Percentiles rank a stretch among this genome's conserved stretches.
Conservation (phyloP, 2,329 filamentous ascomycete genomes). For the Trichoderma pleuroti region DNA sequence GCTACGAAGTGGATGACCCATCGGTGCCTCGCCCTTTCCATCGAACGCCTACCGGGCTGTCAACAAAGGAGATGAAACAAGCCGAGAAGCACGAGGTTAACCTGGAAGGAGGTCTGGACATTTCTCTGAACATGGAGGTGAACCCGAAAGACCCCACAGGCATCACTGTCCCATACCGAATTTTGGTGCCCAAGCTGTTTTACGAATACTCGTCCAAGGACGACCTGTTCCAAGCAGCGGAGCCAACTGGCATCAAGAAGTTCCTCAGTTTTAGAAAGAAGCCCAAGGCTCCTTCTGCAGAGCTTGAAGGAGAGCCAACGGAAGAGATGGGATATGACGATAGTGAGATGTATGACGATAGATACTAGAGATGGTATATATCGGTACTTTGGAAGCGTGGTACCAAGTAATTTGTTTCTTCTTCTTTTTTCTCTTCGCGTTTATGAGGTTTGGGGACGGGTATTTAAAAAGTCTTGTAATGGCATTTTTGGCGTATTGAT, state of each 20-base stretch:
- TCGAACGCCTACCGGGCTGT: conserved; percentile 67
- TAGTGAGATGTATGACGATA: conserved; percentile 20
- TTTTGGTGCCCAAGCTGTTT: conserved; percentile 77
- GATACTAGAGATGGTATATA: conserved; percentile 19
- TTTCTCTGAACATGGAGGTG: conserved; percentile 86
- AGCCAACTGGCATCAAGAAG: conserved; percentile 41
- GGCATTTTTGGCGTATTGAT: background rate
- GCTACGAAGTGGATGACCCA: conserved; percentile 25
- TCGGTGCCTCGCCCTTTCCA: conserved; percentile 49
- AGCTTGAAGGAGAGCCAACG: conserved; percentile 21
- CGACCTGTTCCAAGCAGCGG: conserved; percentile 31
- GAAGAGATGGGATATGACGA: conserved; percentile 29
- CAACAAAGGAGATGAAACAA: conserved; percentile 57
- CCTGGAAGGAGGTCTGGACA: conserved; percentile 78
- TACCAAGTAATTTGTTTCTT: background rate
- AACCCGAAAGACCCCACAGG: conserved; percentile 81
- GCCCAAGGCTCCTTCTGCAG: conserved; percentile 19
- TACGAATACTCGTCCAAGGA: conserved; percentile 51
- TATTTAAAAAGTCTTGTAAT: background rate
- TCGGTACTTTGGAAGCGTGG: background rate
- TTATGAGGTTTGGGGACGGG: background rate
- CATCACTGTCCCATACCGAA: conserved; percentile 79
- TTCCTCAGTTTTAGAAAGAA: conserved; percentile 45
- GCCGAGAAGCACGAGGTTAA: conserved; percentile 60
- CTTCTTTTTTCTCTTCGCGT: background rate